Evolutionary conservation across 2,329 filamentous ascomycete genomes (phyloP).

Genomic region (Epichloe glyceriae): DNA sequence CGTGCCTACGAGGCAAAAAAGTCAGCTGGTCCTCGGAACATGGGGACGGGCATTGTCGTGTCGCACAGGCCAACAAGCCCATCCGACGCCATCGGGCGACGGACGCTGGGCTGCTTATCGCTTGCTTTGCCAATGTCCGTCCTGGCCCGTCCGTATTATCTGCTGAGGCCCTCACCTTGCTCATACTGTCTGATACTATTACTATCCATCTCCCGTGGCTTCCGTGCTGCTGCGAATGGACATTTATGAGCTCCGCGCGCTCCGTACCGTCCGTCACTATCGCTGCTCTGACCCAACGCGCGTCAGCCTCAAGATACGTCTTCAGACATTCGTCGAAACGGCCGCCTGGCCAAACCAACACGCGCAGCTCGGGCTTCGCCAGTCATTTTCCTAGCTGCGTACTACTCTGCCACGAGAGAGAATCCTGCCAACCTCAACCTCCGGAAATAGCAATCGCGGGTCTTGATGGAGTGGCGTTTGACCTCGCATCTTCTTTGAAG

Average conservation of each 20-base stretch:
- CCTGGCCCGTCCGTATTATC: not conserved
- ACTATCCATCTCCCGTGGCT: not conserved
- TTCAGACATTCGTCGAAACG: not conserved
- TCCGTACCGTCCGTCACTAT: not conserved
- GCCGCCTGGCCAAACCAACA: not conserved
- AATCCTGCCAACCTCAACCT: not conserved
- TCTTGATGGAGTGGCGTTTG: conserved; percentile 1
- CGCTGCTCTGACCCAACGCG: not conserved
- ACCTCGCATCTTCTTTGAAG: not conserved
- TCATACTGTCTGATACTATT: not conserved
- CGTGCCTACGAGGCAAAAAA: no score
- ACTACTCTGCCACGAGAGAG: not conserved
- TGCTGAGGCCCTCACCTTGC: not conserved
- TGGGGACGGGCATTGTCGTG: not conserved
- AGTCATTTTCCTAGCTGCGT: not conserved
- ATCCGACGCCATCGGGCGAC: not conserved
- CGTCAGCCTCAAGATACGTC: not conserved
- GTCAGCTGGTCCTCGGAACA: not conserved
- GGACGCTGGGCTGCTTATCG: not conserved
- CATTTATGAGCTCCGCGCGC: not conserved
- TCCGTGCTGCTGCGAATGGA: not conserved
- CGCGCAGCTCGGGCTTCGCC: not conserved
- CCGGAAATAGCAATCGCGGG: not conserved
- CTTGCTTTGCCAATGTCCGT: not conserved
- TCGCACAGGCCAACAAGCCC: not conserved